Percentiles rank a stretch among this genome's conserved stretches.
phyloP scores from a whole-genome alignment of 148 eudicot species.

The Rhododendron mucronatum region DNA sequence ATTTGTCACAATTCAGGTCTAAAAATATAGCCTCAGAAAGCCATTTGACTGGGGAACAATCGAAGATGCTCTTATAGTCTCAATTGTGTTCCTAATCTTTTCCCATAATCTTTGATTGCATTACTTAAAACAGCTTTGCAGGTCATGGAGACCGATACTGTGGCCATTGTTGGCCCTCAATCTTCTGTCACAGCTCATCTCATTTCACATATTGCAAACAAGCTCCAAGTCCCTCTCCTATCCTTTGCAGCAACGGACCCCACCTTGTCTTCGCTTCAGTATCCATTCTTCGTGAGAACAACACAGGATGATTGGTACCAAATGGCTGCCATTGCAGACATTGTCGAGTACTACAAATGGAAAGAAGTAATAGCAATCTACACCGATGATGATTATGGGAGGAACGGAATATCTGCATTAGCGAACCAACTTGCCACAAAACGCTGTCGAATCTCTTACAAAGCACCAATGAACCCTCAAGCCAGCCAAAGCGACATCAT shows the following conservation, averaged over 20 bases:
- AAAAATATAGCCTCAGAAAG: background rate
- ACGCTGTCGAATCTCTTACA: conserved; percentile 41
- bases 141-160: conserved; percentile 50
- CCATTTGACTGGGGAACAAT: background rate
- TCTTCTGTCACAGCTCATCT: conserved; percentile 58
- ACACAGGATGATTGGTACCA: conserved; percentile 47
- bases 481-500: conserved; percentile 34
- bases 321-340: conserved; percentile 65
- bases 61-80: background rate
- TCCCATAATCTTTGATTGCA: conserved; percentile 18
- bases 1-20: background rate
- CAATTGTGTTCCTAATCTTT: background rate
- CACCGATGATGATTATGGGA: conserved; percentile 59
- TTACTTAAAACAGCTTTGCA: conserved; percentile 50
- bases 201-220: conserved; percentile 39
- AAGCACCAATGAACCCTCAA: conserved; percentile 39
- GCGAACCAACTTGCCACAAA: conserved; percentile 37
- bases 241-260: conserved; percentile 67
- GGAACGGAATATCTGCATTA: conserved; percentile 52
- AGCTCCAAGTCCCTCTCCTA: conserved; percentile 58
- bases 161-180: conserved; percentile 73
- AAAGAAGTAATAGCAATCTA: conserved; percentile 49
- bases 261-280: conserved; percentile 50
- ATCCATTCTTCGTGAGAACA: conserved; percentile 46
- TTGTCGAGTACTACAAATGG: conserved; percentile 50